A percentile compares a stretch with the other conserved stretches of the same genome.
Conservation (phyloP, 371 early-diverging fungal species). For the Capillidium rhysosporum region DNA sequence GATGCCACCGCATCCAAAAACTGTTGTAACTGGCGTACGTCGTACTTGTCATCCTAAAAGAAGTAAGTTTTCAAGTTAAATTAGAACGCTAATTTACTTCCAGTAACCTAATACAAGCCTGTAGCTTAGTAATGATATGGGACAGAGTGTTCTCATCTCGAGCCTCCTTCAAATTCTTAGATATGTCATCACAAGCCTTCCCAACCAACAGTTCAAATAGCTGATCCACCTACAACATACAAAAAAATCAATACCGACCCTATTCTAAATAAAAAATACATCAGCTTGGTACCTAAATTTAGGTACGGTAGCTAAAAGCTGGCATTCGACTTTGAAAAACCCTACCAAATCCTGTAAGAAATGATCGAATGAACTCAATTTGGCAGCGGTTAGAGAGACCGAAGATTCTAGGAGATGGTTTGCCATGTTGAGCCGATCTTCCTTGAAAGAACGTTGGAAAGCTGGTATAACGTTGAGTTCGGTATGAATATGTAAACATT, state of each 20-base stretch:
- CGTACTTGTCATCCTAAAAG: neutral
- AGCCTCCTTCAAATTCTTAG: neutral
- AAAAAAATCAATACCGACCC: too few relatives aligned
- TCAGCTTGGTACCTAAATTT: neutral
- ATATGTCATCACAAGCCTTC: neutral
- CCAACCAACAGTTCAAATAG: neutral
- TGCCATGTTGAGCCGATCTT: conserved; percentile 2
- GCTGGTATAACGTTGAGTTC: conserved; percentile 31
- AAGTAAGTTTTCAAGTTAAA: neutral
- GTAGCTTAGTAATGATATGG: neutral
- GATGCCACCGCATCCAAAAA: conserved; percentile 1
- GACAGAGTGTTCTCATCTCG: neutral
- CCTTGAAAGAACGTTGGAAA: neutral
- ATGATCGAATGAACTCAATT: neutral
- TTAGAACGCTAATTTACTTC: conserved; percentile 1
- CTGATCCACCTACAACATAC: neutral
- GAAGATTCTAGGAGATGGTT: neutral
- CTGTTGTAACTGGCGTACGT: conserved; percentile 1
- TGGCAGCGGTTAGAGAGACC: neutral
- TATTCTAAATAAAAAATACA: neutral
- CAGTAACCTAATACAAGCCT: neutral
- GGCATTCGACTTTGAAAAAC: conserved; percentile 1
- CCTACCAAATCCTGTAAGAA: conserved; percentile 1
- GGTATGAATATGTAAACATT: conserved; percentile 86
- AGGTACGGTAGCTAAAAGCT: neutral